These are phyloP conservation scores for Botrytis elliptica DNA, from an alignment of 2,329 filamentous ascomycete genomes.

Conservation along the genomic window DNA sequence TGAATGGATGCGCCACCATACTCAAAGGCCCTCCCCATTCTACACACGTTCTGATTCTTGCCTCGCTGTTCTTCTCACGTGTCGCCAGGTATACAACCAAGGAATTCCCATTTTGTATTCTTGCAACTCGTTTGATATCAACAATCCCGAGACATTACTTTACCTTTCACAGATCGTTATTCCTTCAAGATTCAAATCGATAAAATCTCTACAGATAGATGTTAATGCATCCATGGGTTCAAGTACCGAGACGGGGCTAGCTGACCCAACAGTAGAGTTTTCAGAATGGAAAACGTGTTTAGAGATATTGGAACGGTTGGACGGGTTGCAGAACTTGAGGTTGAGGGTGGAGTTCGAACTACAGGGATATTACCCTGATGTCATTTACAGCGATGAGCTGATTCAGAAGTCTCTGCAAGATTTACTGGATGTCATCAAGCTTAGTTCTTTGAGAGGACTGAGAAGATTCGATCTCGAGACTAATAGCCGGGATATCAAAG, in stretches of 20 bases:
- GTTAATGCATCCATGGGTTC: neutral
- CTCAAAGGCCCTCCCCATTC: neutral
- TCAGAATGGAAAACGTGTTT: neutral
- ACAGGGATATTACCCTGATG: neutral
- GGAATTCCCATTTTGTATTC: conserved; percentile 11
- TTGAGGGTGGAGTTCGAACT: neutral
- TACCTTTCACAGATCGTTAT: conserved; percentile 8
- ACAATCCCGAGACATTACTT: conserved; percentile 8
- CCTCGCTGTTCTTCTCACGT: conserved; percentile 1
- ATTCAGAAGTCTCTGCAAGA: neutral
- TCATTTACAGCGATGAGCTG: neutral
- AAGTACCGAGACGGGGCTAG: neutral
- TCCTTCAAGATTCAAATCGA: neutral
- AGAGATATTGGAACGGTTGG: conserved; percentile 4
- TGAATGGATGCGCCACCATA: too few relatives aligned
- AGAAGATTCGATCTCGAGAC: conserved; percentile 5
- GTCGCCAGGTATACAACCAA: conserved; percentile 10
- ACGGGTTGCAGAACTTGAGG: neutral
- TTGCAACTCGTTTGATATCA: neutral
- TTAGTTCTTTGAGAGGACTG: conserved; percentile 13
- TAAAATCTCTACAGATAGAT: conserved; percentile 11
- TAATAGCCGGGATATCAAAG: neutral
- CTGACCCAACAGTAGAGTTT: neutral
- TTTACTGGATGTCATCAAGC: neutral
- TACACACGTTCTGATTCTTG: conserved; percentile 7